phyloP scores from a whole-genome alignment of 176 grass and related monocot species.

The Eragrostis nindensis region DNA sequence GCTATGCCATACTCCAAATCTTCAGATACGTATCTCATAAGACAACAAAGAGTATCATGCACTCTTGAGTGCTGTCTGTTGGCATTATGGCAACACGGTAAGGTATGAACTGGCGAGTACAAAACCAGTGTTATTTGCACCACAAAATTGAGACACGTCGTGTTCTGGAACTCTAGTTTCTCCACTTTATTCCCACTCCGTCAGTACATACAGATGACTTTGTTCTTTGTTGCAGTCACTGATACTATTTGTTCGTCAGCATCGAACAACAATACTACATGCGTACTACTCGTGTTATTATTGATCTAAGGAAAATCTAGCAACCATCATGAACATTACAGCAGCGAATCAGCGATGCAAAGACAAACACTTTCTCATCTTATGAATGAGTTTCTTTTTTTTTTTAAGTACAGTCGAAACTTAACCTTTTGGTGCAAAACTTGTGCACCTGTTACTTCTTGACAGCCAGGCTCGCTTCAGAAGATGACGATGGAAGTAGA shows the following conservation, averaged over 20 bases:
- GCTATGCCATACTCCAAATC: neutral
- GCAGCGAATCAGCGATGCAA: neutral
- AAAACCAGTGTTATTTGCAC: neutral
- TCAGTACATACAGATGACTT: neutral
- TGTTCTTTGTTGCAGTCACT: neutral
- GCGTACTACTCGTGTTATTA: conserved; percentile 8
- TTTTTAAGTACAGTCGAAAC: neutral
- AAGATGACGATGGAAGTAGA: neutral
- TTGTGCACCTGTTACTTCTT: neutral
- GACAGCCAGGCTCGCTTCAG: neutral
- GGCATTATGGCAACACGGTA: neutral
- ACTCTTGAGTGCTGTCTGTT: neutral
- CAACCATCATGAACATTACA: neutral
- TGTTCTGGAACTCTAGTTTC: neutral
- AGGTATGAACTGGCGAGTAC: neutral
- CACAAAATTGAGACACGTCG: neutral
- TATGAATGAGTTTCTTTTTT: neutral
- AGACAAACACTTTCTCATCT: neutral
- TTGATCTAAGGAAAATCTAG: conserved; percentile 3
- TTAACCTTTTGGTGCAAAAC: neutral
- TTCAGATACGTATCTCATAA: neutral
- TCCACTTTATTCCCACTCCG: neutral
- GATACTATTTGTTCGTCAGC: neutral
- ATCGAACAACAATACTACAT: conserved; percentile 3
- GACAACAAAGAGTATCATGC: neutral